A percentile compares a stretch with the other conserved stretches of the same genome.
These are phyloP conservation scores for Leccinum brunneo-olivaceum DNA, from an alignment of 1,284 basidiomycete genomes.

Conservation along the genomic window DNA sequence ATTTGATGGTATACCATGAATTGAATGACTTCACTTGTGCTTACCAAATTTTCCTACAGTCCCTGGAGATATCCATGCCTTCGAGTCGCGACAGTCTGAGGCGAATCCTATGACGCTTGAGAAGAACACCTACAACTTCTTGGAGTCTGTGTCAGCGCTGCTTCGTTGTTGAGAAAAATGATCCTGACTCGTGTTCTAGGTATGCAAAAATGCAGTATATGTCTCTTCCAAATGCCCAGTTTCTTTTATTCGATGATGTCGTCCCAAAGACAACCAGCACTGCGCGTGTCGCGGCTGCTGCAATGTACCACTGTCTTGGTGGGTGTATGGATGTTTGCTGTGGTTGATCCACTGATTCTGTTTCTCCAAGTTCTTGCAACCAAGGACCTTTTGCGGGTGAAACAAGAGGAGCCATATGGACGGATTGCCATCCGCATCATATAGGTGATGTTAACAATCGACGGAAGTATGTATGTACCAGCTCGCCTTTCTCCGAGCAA, in stretches of 20 bases:
- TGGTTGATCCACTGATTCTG: neutral
- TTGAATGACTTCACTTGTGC: neutral
- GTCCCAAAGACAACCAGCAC: slow-evolving; percentile 61
- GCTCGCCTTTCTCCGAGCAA: neutral
- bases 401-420: slow-evolving; percentile 51
- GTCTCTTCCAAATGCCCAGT: slow-evolving; percentile 41
- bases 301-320: slow-evolving; percentile 79
- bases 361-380: slow-evolving; percentile 51
- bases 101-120: slow-evolving; percentile 55
- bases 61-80: slow-evolving; percentile 30
- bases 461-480: neutral
- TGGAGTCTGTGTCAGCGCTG: slow-evolving; percentile 48
- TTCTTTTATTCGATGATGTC: slow-evolving; percentile 57
- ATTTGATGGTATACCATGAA: slow-evolving; percentile 46
- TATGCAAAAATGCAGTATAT: slow-evolving; percentile 72
- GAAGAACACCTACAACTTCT: slow-evolving; percentile 68
- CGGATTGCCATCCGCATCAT: slow-evolving; percentile 31
- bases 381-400: slow-evolving; percentile 51
- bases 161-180: neutral
- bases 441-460: slow-evolving; percentile 19
- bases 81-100: slow-evolving; percentile 50
- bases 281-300: slow-evolving; percentile 67
- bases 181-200: slow-evolving; percentile 33
- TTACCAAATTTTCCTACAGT: slow-evolving; percentile 16
- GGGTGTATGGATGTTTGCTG: slow-evolving; percentile 19